A percentile compares a stretch with the other conserved stretches of the same genome.
Evolutionary conservation across 805 yeast genomes (phyloP).

Genomic region (Candida coleopterorum): DNA sequence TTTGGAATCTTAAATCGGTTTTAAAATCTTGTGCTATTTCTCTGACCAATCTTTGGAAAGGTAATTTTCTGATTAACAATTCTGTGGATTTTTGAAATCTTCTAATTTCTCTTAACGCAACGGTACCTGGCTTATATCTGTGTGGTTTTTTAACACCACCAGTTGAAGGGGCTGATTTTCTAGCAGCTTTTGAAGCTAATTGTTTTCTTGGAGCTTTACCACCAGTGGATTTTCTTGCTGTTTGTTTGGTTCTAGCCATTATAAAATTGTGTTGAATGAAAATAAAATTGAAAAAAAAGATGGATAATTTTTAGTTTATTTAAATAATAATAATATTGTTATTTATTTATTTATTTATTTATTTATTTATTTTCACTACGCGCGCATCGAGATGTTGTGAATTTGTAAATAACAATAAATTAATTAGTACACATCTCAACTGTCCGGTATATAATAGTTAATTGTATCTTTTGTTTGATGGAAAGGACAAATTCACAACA

Average conservation of each 20-base stretch:
- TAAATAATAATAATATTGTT: no score
- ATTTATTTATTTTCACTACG: no score
- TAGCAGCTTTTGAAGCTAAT: constrained; percentile 48
- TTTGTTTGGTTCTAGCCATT: constrained; percentile 49
- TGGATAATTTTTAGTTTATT: neutral
- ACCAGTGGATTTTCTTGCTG: constrained; percentile 49
- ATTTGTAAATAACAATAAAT: no score
- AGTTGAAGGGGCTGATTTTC: constrained; percentile 47
- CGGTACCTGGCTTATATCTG: constrained; percentile 52
- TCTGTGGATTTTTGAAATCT: constrained; percentile 48
- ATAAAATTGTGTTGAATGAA: constrained; percentile 10
- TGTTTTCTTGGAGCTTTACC: constrained; percentile 51
- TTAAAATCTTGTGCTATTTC: constrained; percentile 48
- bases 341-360: no score
- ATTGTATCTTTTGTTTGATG: no score
- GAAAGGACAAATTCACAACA: constrained; percentile 3
- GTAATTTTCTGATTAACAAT: constrained; percentile 45
- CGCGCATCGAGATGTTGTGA: no score
- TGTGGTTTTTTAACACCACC: constrained; percentile 50
- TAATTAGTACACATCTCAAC: no score
- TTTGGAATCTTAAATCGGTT: constrained; percentile 46
- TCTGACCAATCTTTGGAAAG: constrained; percentile 48
- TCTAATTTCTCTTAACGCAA: constrained; percentile 48
- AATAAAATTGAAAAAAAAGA: constrained; percentile 1
- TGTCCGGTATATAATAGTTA: no score